phyloP scores from a whole-genome alignment of 805 yeast genomes.

The Teunomyces pallodes region DNA sequence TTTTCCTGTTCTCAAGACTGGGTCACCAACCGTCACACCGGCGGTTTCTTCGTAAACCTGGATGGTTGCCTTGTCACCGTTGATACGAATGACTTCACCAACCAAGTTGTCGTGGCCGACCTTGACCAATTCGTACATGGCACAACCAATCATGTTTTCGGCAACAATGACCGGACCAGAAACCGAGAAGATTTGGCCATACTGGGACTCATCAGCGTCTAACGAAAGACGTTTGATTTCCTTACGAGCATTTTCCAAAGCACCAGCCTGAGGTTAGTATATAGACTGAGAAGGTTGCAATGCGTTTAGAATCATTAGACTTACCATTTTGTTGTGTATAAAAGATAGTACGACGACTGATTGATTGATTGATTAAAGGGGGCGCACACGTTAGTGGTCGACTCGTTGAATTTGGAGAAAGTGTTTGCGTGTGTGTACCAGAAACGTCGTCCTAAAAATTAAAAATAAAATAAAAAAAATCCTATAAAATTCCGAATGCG shows the following conservation, averaged over 20 bases:
- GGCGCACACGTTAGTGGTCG: background rate
- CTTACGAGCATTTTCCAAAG: constrained; percentile 94
- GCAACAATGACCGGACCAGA: constrained; percentile 98
- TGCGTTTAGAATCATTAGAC: background rate
- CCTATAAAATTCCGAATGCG: background rate
- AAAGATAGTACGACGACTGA: background rate
- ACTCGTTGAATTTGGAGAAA: background rate
- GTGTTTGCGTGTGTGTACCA: background rate
- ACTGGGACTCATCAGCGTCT: constrained; percentile 65
- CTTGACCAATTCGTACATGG: constrained; percentile 98
- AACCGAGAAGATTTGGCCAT: constrained; percentile 89
- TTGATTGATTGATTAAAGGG: background rate
- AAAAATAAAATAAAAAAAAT: background rate
- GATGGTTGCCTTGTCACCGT: constrained; percentile 93
- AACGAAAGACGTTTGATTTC: constrained; percentile 82
- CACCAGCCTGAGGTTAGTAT: constrained; percentile 71
- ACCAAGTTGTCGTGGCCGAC: constrained; percentile 97
- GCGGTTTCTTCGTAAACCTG: constrained; percentile 99
- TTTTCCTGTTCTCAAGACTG: constrained; percentile 96
- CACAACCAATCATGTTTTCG: constrained; percentile 98
- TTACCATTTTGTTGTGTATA: constrained; percentile 2
- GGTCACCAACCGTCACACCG: constrained; percentile 99
- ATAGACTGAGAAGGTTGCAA: constrained; percentile 10
- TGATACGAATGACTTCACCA: constrained; percentile 97
- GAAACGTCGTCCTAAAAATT: background rate